These are phyloP conservation scores for Coffea canephora DNA, from an alignment of 257 asterid genomes.

Conservation along the genomic window DNA sequence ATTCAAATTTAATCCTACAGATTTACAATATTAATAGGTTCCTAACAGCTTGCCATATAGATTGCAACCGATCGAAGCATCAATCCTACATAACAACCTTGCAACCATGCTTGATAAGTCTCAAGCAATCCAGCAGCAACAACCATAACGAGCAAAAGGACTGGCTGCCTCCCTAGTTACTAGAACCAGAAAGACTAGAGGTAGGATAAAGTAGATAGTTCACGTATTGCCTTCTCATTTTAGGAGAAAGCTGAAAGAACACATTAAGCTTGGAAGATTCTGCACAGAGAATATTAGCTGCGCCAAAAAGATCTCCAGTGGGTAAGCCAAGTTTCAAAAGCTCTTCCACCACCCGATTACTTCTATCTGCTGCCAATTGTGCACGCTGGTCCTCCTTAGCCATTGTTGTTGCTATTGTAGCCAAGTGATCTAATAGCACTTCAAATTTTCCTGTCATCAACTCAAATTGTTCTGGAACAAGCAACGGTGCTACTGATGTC, in stretches of 20 bases:
- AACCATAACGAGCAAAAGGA: background rate
- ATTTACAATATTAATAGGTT: background rate
- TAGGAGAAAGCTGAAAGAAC: constrained; percentile 1
- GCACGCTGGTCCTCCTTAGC: background rate
- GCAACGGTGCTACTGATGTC: background rate
- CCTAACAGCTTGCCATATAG: background rate
- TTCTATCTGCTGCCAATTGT: background rate
- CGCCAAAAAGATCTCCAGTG: background rate
- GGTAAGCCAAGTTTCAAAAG: constrained; percentile 2
- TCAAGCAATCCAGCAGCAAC: background rate
- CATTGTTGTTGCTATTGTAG: background rate
- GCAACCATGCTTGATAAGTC: background rate
- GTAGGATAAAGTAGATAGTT: background rate
- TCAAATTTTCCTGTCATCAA: background rate
- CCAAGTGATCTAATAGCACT: background rate
- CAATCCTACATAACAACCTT: background rate
- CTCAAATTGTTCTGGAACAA: background rate
- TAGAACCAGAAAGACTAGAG: background rate
- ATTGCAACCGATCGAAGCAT: background rate
- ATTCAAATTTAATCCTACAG: background rate
- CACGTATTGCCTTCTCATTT: background rate
- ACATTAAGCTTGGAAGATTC: background rate
- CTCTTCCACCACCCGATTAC: background rate
- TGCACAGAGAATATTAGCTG: background rate
- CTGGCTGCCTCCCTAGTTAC: background rate